Percentiles rank a stretch among this genome's conserved stretches.
Conservation (phyloP, 2,329 filamentous ascomycete genomes). For the Xylariaceae sp. region DNA sequence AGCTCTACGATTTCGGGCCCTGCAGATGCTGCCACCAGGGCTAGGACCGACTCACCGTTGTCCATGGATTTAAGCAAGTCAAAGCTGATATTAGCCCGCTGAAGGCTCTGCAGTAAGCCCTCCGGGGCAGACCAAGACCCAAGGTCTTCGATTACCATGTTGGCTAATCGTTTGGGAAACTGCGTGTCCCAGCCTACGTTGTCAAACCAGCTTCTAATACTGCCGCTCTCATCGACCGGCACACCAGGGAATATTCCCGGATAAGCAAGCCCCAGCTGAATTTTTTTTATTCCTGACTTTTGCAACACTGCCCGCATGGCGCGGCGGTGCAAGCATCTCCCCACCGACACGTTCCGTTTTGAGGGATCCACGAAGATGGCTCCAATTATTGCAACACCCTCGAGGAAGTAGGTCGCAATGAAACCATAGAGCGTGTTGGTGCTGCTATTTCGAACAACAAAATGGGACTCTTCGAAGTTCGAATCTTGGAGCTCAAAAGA, state of each 20-base stretch:
- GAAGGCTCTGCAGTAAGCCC: conserved; percentile 68
- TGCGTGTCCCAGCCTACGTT: conserved; percentile 80
- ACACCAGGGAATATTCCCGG: conserved; percentile 86
- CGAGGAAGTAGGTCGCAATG: conserved; percentile 80
- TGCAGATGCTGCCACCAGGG: conserved; percentile 68
- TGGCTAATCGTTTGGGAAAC: conserved; percentile 54
- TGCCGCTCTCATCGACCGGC: conserved; percentile 53
- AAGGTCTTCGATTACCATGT: conserved; percentile 71
- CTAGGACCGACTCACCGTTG: conserved; percentile 67
- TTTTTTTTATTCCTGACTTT: conserved; percentile 66
- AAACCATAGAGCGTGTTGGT: conserved; percentile 90
- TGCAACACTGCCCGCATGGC: conserved; percentile 72
- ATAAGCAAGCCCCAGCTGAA: conserved; percentile 76
- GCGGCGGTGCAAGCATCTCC: conserved; percentile 80
- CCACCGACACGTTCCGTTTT: conserved; percentile 84
- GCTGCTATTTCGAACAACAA: conserved; percentile 89
- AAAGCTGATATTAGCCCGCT: conserved; percentile 70
- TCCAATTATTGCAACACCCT: conserved; percentile 69
- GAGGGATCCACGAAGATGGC: conserved; percentile 85
- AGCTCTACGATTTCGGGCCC: conserved; percentile 76
- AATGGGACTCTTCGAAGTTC: conserved; percentile 75
- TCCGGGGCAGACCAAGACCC: conserved; percentile 70
- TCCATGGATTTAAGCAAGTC: conserved; percentile 79
- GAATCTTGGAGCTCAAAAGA: conserved; percentile 72
- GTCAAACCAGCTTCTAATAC: conserved; percentile 74